These are phyloP conservation scores for Alternaria dauci DNA, from an alignment of 2,329 filamentous ascomycete genomes.

Conservation along the genomic window DNA sequence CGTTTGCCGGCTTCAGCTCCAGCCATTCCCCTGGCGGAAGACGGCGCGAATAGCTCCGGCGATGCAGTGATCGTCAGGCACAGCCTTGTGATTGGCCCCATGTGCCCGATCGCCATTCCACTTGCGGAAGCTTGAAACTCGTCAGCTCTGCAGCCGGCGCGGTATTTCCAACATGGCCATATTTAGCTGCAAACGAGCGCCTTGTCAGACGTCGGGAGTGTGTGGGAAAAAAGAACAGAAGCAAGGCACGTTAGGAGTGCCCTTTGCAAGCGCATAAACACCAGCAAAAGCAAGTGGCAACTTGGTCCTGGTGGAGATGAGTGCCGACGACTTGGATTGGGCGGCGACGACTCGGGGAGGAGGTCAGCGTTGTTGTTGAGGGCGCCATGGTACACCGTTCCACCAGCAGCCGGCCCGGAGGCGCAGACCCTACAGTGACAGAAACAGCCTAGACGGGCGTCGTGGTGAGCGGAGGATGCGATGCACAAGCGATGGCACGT, in stretches of 20 bases:
- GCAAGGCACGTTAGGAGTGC: neutral
- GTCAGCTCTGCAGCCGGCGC: constrained; percentile 22
- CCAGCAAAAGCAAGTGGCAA: constrained; percentile 8
- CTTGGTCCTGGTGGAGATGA: constrained; percentile 9
- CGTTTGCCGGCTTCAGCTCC: constrained; percentile 31
- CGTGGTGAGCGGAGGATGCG: constrained; percentile 32
- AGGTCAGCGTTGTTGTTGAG: constrained; percentile 27
- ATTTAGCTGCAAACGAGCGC: constrained; percentile 26
- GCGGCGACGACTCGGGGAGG: constrained; percentile 1
- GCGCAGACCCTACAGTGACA: constrained; percentile 25
- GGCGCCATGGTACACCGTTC: constrained; percentile 31
- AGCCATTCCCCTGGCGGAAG: constrained; percentile 28
- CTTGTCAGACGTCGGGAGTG: constrained; percentile 2
- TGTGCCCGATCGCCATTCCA: constrained; percentile 21
- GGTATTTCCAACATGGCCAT: constrained; percentile 24
- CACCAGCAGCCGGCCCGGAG: constrained; percentile 32
- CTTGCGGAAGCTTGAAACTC: constrained; percentile 42
- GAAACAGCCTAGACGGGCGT: constrained; percentile 13
- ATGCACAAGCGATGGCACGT: constrained; percentile 19
- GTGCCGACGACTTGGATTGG: neutral
- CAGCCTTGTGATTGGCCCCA: constrained; percentile 32
- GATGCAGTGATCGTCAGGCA: constrained; percentile 43
- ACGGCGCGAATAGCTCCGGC: constrained; percentile 28
- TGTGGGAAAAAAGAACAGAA: constrained; percentile 5
- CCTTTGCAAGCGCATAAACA: constrained; percentile 5